Evolutionary conservation across 2,329 filamentous ascomycete species (phyloP).

Genomic region (Juglanconis oblonga): DNA sequence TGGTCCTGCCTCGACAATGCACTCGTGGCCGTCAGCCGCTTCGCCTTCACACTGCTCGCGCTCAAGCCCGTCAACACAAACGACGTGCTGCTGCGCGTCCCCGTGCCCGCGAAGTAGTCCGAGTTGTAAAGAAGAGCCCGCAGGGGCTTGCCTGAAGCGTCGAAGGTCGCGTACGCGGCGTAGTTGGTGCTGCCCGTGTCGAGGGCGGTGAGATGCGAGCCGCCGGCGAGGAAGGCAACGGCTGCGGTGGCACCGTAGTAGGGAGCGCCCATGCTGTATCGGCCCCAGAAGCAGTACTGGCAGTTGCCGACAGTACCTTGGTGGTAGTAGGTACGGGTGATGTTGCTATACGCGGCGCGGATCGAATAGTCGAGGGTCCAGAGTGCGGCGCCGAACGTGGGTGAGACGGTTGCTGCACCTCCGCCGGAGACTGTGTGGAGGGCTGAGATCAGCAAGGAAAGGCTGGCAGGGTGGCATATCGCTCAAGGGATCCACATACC

Average conservation of each 20-base stretch:
- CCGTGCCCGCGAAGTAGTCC: constrained; percentile 36
- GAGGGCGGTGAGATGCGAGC: constrained; percentile 40
- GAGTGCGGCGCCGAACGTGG: constrained; percentile 46
- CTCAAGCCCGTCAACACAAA: constrained; percentile 42
- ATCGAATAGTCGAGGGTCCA: constrained; percentile 50
- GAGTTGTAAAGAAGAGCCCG: constrained; percentile 44
- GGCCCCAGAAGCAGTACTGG: constrained; percentile 46
- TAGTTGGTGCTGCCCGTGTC: constrained; percentile 41
- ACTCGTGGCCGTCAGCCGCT: constrained; percentile 42
- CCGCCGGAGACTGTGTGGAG: constrained; percentile 32
- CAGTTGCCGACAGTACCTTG: constrained; percentile 51
- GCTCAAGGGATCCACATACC: constrained; percentile 26
- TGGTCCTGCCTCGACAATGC: constrained; percentile 42
- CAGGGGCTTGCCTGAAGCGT: constrained; percentile 33
- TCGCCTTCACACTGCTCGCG: constrained; percentile 33
- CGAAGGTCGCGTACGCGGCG: constrained; percentile 44
- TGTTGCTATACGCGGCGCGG: constrained; percentile 32
- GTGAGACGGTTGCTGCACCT: constrained; percentile 36
- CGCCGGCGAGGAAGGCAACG: constrained; percentile 41
- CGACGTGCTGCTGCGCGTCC: constrained; percentile 32
- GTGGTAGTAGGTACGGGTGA: constrained; percentile 47
- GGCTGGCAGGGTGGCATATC: neutral
- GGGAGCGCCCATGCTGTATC: constrained; percentile 46
- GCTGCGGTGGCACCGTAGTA: constrained; percentile 52
- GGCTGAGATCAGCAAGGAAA: neutral